Evolutionary conservation across 2,329 filamentous ascomycete species (phyloP), one percentile per base, ranked within the genome.

Genomic region (Ilyonectria destructans): DNA sequence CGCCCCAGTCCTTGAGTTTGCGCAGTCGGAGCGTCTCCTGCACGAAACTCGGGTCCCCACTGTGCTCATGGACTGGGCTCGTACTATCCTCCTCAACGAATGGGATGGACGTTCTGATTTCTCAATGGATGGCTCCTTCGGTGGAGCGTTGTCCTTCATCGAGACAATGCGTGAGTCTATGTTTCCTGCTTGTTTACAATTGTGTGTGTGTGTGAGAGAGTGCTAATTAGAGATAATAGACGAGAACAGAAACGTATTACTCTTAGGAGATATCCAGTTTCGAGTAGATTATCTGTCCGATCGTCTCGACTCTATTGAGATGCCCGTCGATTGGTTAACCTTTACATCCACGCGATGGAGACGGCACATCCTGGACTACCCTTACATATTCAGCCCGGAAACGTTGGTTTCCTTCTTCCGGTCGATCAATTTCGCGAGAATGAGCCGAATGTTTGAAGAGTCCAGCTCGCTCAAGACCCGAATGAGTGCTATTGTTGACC

Each of bases 371-470:
- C 83, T 98, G 4, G 91, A 95, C 66, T 94, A 92, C 70, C 90
- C 93, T 0, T 97, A 92, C 77, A 85, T 98, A 0, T 97, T 98
- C 75, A 90, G 88, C 21, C 87, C 91, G 0, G 86, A 91, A 0
- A 89, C 90, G 1, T 83, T 97, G 3, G 91, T 97, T 3, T 90
- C 90, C 0, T 97, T 95, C 78, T 98, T 98, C 79, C 91, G 96
- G 19, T 90, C 94, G 4, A 91, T 97, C 76, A 98, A 97, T 77
- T 94, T 96, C 75, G 90, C 93, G 0, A 88, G 88, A 17, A 98
- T 98, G 96, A 93, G 91, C 72, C 89, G 91, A 65, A 89, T 92
- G 17, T 95, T 91, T 74, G 93, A 96, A 75, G 88, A 90, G 70
- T 90, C 93, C 0, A 88, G 84, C 67, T 89, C 88, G 0, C 80